Evolutionary conservation across 208 protist species (phyloP), one percentile per base, ranked within the genome.

Genomic region (Acanthamoeba pearcei): DNA sequence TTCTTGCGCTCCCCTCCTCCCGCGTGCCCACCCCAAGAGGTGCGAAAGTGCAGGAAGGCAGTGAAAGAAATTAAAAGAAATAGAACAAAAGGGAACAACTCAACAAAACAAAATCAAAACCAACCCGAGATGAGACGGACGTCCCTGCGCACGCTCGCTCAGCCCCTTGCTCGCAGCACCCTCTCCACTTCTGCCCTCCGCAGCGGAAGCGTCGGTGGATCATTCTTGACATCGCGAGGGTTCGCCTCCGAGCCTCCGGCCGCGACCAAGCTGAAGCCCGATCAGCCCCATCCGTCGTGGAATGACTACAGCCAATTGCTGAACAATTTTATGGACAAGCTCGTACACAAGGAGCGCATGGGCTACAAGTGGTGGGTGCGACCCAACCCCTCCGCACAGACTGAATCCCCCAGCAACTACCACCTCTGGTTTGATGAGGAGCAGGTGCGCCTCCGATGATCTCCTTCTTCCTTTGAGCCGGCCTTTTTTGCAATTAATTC

Each of bases 291-390:
- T 64, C 80, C 80, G 0, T 6, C 51, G 8, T 88, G 80, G 42
- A 32, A 60, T 15, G 53, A 88, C 27, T 88, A 88, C 32, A 32
- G 19, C 51, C 29, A 64, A 35, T 64, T 88, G 42, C 22, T 88
- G 29, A 88, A 88, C 80, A 88, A 88, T 38, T 88, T 88, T 42
- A 60, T 88, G 80, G 80, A 88, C 24, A 88, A 64, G 29, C 46
- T 88, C n/a, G 51, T 88, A 0, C 80, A 88, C 80, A 88, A 88
- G 51, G 29, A 88, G 80, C 80, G 80, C 42, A 9, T 88, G 10
- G 80, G 80, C 49, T 88, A 42, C 49, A 88, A 88, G 80, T 88
- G 80, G 80, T 88, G 80, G 80, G 53, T 88, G 42, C 42, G 29
- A 24, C 80, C 80, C 51, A 88, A 4, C 32, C 51, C 80, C 22